phyloP scores from a whole-genome alignment of 2,329 filamentous ascomycete species.

The Cladosporium halotolerans region DNA sequence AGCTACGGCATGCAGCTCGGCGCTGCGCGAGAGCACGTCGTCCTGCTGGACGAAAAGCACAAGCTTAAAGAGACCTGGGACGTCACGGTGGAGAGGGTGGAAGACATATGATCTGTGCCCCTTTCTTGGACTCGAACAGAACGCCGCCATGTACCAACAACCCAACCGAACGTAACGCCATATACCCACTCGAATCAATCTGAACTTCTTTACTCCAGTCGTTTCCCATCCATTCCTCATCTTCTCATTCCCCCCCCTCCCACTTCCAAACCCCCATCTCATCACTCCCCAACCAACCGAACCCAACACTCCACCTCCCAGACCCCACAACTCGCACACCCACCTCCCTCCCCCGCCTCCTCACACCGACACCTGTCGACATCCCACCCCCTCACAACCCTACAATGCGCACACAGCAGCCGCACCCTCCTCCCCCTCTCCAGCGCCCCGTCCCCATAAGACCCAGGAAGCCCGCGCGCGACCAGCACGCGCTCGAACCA shows the following conservation, averaged over 20 bases:
- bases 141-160: too few relatives aligned
- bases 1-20: constrained; percentile 1
- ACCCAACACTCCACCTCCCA: constrained; percentile 10
- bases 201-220: too few relatives aligned
- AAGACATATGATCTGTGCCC: neutral
- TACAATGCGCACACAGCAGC: constrained; percentile 7
- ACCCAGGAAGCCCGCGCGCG: neutral
- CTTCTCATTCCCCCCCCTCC: too few relatives aligned
- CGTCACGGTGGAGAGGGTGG: neutral
- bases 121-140: too few relatives aligned
- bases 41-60: neutral
- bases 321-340: constrained; percentile 8
- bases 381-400: constrained; percentile 7
- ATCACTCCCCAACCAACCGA: neutral
- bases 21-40: neutral
- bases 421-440: neutral
- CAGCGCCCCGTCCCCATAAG: neutral
- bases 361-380: constrained; percentile 7
- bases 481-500: constrained; percentile 14
- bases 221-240: too few relatives aligned
- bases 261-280: too few relatives aligned
- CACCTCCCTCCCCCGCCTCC: neutral
- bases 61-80: neutral
- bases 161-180: neutral
- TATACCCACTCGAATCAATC: neutral